Conservation (phyloP, 176 grass and related monocot genomes). For the Raddia distichophylla region DNA sequence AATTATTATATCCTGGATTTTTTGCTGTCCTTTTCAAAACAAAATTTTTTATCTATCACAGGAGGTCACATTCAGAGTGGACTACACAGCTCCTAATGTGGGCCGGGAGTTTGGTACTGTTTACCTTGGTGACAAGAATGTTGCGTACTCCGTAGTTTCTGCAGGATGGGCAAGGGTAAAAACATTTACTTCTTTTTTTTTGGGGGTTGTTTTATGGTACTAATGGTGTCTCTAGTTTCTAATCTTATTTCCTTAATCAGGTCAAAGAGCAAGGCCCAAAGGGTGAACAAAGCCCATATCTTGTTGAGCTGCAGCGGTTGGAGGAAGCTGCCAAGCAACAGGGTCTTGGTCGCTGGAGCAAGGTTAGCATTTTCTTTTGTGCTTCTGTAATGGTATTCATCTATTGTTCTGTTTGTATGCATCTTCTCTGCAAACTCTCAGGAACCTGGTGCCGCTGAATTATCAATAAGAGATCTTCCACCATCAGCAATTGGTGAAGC, state of each 20-base stretch:
- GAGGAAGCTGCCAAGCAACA: slow-evolving; percentile 94
- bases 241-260: slow-evolving; percentile 47
- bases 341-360: slow-evolving; percentile 92
- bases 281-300: slow-evolving; percentile 69
- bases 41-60: slow-evolving; percentile 45
- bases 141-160: slow-evolving; percentile 73
- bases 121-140: slow-evolving; percentile 86
- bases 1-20: not conserved
- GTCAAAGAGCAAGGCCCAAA: slow-evolving; percentile 81
- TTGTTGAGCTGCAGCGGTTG: slow-evolving; percentile 65
- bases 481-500: slow-evolving; percentile 94
- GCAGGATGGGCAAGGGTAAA: slow-evolving; percentile 92
- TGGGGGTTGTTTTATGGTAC: not conserved
- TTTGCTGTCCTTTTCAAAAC: not conserved
- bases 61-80: slow-evolving; percentile 94
- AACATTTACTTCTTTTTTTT: not conserved
- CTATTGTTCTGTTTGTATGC: slow-evolving; percentile 16
- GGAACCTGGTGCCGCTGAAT: slow-evolving; percentile 78
- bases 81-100: slow-evolving; percentile 80
- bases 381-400: slow-evolving; percentile 4
- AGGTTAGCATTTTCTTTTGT: slow-evolving; percentile 52
- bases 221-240: slow-evolving; percentile 18
- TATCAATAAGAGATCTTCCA: slow-evolving; percentile 86
- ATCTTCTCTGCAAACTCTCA: slow-evolving; percentile 49
- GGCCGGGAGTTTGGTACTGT: slow-evolving; percentile 95